Conservation (phyloP, 805 yeast species). For the Kazachstania taianensis region DNA sequence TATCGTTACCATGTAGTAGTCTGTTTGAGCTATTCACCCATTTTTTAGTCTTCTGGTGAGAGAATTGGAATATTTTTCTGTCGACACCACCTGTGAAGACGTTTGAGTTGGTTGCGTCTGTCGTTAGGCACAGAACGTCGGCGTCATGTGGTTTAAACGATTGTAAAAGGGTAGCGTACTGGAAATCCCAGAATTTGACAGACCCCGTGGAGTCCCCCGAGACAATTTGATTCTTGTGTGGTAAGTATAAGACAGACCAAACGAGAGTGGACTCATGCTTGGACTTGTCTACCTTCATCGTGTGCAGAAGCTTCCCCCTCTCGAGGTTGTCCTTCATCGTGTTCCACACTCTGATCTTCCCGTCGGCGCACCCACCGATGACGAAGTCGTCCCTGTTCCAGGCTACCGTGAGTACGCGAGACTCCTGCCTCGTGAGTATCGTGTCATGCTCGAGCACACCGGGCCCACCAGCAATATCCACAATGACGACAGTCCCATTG, state of each 20-base stretch:
- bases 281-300: constrained; percentile 88
- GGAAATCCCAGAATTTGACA: constrained; percentile 85
- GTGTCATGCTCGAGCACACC: constrained; percentile 69
- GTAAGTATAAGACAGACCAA: constrained; percentile 70
- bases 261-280: constrained; percentile 79
- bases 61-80: constrained; percentile 72
- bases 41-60: constrained; percentile 29
- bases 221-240: constrained; percentile 62
- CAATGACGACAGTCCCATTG: constrained; percentile 78
- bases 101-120: constrained; percentile 48
- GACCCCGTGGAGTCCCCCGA: constrained; percentile 95
- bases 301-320: constrained; percentile 62
- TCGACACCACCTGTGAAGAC: constrained; percentile 90
- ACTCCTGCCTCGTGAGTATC: constrained; percentile 73
- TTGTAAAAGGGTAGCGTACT: constrained; percentile 66
- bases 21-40: constrained; percentile 77
- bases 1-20: constrained; percentile 76
- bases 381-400: constrained; percentile 61
- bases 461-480: constrained; percentile 79
- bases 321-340: constrained; percentile 9
- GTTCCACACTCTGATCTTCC: constrained; percentile 78
- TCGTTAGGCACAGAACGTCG: constrained; percentile 68
- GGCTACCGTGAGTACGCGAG: constrained; percentile 66
- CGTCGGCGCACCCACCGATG: constrained; percentile 95
- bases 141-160: constrained; percentile 81